Conservation (phyloP, 768 basidiomycete genomes). For the Flagelloscypha sp. region DNA sequence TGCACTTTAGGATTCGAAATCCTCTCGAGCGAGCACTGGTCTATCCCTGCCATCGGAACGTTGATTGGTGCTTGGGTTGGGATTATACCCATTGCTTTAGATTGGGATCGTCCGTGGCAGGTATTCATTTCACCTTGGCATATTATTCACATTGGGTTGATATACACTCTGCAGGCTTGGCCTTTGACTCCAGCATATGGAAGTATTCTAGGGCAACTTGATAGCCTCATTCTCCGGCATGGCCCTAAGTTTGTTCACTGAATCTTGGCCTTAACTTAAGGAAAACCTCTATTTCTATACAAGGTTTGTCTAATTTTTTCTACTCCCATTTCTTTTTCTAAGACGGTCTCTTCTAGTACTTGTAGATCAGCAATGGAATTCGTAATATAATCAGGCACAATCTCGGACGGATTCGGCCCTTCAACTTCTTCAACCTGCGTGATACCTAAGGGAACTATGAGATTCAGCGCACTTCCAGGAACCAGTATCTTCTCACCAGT, state of each 20-base stretch:
- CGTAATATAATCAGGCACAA: conserved; percentile 77
- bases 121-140: conserved; percentile 30
- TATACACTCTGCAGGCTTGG: conserved; percentile 50
- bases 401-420: conserved; percentile 59
- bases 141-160: conserved; percentile 3
- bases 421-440: conserved; percentile 66
- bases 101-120: conserved; percentile 99
- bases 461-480: conserved; percentile 3
- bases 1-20: conserved; percentile 38
- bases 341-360: conserved; percentile 23
- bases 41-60: conserved; percentile 69
- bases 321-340: too few species aligned
- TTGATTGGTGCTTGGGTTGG: conserved; percentile 76
- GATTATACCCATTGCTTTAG: conserved; percentile 77
- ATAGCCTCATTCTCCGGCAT: conserved; percentile 50
- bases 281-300: too few species aligned
- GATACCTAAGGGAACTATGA: conserved; percentile 46
- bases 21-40: conserved; percentile 70
- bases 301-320: too few species aligned
- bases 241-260: too few species aligned
- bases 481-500: conserved; percentile 53
- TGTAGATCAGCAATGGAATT: conserved; percentile 76
- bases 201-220: conserved; percentile 60
- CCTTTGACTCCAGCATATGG: conserved; percentile 74
- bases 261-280: conserved; percentile 19